Evolutionary conservation across 1,139 yeast genomes (phyloP), one percentile per base, ranked within the genome.

Genomic region (Nakaseomyces nivariensis): DNA sequence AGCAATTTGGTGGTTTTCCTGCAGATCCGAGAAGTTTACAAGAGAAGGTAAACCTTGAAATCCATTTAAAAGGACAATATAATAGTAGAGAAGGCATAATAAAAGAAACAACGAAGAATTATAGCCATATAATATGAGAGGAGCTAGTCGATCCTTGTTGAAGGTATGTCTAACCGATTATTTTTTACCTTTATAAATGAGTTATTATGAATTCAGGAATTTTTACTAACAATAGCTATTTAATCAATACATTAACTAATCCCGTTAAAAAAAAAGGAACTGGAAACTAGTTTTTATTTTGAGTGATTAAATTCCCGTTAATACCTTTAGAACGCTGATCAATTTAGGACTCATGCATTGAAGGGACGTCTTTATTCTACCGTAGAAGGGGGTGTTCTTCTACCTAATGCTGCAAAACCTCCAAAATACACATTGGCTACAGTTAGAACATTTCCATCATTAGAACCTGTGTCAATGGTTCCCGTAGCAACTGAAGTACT

Each of bases 361-460:
- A 29, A 27, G 13, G n/a, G 34, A 7, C 33, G 42, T 38, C 31
- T 38, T 11, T 38, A 38, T 11, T 38, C 42, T 25, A 25, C 31
- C 9, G 31, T 27, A 25, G 36, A n/a, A 26, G 34, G 24, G n/a
- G 47, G 8, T 3, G 38, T 36, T 2, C 36, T 58, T 17, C 36
- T 58, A 24, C 63, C 67, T 27, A 57, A 61, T 52, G 62, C 64
- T 3, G 58, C 59, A 49, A 52, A 29, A 38, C 92, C 95, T 17
- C 87, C 96, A 32, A 73, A 76, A 57, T 87, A 81, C 60, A 88
- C 92, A 0, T 72, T 90, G 55, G 82, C 95, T n/a, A 78, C 95
- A 4, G 69, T 88, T 49, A 79, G 97, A 54, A 67, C 81, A 22
- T 92, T 92, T 67, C 98, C 98, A 38, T 83, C 95, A 7, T 74